Evolutionary conservation across 2,329 filamentous ascomycete species (phyloP).

Genomic region (Aureobasidium lini): DNA sequence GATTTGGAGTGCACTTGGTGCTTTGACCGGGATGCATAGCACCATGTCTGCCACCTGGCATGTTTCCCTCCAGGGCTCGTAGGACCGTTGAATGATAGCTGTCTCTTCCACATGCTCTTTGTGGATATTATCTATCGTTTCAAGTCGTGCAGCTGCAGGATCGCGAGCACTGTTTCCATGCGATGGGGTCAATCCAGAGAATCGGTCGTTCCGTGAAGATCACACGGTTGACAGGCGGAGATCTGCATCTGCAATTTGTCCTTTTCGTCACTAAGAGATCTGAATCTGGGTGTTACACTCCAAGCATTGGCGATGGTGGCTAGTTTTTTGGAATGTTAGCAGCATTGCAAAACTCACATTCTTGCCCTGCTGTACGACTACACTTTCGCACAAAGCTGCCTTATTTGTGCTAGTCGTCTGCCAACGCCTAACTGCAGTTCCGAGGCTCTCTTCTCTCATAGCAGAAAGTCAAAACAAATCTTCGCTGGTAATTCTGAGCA

Average conservation of each 20-base stretch:
- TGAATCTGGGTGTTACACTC: not conserved
- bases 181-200: not conserved
- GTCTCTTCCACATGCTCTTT: not conserved
- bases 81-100: not conserved
- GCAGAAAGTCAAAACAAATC: not conserved
- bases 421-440: not conserved
- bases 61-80: not conserved
- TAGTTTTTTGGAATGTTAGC: not conserved
- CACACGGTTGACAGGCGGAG: conserved; percentile 10
- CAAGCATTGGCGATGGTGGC: not conserved
- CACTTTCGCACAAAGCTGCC: not conserved
- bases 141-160: not conserved
- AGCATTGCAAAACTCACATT: not conserved
- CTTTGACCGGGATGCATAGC: not conserved
- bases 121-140: not conserved
- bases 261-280: not conserved
- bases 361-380: not conserved
- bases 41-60: not conserved
- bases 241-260: conserved; percentile 12
- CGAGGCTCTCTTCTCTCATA: not conserved
- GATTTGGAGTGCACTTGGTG: not conserved
- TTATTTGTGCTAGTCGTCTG: not conserved
- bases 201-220: conserved; percentile 10
- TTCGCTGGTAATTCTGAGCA: not conserved
- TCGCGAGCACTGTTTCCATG: not conserved